Evolutionary conservation across 1,284 basidiomycete species (phyloP).

Genomic region (Peniophora sp.): DNA sequence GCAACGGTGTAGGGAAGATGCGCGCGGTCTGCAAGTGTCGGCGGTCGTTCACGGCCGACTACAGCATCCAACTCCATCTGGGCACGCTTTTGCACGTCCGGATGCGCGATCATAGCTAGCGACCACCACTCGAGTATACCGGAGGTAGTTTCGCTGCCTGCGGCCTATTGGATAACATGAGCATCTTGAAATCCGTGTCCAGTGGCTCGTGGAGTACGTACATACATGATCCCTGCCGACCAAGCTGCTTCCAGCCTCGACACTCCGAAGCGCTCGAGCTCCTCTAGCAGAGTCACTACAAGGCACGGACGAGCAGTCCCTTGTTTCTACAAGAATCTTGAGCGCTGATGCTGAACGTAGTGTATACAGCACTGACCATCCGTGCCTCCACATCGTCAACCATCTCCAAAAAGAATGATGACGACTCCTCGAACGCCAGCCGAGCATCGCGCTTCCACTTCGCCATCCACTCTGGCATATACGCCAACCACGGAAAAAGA

Average conservation of each 20-base stretch:
- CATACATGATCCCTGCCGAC: not conserved
- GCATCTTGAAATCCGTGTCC: no score
- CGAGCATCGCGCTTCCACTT: not conserved
- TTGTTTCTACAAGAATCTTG: not conserved
- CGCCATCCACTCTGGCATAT: not conserved
- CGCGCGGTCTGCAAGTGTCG: not conserved
- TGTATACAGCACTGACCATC: not conserved
- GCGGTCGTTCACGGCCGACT: not conserved
- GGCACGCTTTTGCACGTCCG: not conserved
- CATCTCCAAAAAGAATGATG: not conserved
- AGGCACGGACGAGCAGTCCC: not conserved
- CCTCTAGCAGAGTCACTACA: not conserved
- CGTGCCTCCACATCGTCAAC: not conserved
- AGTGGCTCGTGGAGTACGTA: not conserved
- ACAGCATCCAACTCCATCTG: not conserved
- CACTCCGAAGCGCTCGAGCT: not conserved
- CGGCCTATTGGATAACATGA: not conserved
- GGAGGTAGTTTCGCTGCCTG: not conserved
- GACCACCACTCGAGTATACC: not conserved
- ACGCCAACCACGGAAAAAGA: not conserved
- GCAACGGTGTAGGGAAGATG: not conserved
- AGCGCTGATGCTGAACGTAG: not conserved
- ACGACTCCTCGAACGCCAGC: no score
- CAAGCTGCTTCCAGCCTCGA: not conserved
- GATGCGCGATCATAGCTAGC: not conserved